Evolutionary conservation across 192 early-diverging fungal species (phyloP).

Genomic region (Coemansia sp.): DNA sequence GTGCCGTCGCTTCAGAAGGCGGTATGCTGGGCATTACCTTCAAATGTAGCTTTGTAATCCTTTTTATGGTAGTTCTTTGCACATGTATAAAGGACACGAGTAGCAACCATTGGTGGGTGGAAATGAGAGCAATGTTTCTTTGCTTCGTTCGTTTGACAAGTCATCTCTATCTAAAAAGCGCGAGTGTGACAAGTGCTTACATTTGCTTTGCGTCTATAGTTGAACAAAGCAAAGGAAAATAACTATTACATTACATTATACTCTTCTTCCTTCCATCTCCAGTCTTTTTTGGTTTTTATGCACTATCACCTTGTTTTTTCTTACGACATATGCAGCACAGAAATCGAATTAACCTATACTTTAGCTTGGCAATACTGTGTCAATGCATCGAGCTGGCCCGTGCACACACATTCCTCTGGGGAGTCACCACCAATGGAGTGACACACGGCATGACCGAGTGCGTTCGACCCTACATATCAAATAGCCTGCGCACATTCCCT

Average conservation of each 20-base stretch:
- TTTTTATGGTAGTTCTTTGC: background rate
- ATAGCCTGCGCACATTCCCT: background rate
- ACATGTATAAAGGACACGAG: background rate
- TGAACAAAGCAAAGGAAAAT: constrained; percentile 1
- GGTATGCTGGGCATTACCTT: background rate
- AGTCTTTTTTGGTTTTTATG: background rate
- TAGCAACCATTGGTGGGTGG: no score
- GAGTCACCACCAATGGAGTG: constrained; percentile 2
- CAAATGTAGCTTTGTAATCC: background rate
- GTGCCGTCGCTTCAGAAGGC: background rate
- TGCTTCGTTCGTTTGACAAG: background rate
- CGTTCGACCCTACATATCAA: background rate
- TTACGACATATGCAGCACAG: background rate
- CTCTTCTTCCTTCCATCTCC: no score
- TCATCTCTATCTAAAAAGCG: background rate
- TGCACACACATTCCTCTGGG: constrained; percentile 5
- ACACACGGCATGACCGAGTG: background rate
- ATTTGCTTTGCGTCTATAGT: background rate
- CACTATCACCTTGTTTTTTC: background rate
- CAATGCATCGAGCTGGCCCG: background rate
- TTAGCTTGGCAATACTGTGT: background rate
- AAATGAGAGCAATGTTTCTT: no score
- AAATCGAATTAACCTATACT: background rate
- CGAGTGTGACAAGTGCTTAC: background rate
- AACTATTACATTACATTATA: no score